A percentile compares a stretch with the other conserved stretches of the same genome.
Conservation (phyloP, 2,329 filamentous ascomycete genomes). For the Dichotomopilus funicola region DNA sequence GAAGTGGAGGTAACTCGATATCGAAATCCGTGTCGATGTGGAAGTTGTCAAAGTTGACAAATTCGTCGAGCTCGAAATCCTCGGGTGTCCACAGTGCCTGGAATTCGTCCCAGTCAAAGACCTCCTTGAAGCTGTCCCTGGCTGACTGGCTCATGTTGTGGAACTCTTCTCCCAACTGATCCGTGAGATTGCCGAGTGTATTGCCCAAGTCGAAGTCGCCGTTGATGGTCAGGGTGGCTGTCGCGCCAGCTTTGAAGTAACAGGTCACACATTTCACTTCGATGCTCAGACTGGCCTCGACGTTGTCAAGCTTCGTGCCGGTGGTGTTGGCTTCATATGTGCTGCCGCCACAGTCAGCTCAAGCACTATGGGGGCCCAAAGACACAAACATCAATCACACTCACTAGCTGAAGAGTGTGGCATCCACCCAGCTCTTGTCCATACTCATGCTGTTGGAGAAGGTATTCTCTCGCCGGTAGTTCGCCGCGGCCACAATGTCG, state of each 20-base stretch:
- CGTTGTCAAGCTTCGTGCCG: constrained; percentile 7
- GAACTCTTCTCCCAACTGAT: constrained; percentile 29
- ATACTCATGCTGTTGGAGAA: constrained; percentile 29
- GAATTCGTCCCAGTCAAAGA: neutral
- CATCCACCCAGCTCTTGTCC: constrained; percentile 36
- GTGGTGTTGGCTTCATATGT: neutral
- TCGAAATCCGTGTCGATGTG: constrained; percentile 37
- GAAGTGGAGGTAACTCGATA: constrained; percentile 37
- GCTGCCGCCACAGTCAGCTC: neutral
- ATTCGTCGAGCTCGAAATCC: constrained; percentile 23
- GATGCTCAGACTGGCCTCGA: constrained; percentile 25
- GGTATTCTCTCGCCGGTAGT: constrained; percentile 19
- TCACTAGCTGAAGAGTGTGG: constrained; percentile 29
- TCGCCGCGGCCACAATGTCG: constrained; percentile 18
- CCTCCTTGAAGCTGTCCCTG: neutral
- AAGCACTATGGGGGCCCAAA: neutral
- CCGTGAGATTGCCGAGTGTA: constrained; percentile 29
- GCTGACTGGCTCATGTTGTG: constrained; percentile 28
- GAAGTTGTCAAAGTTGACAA: constrained; percentile 24
- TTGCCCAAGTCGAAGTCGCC: constrained; percentile 36
- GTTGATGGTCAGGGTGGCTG: constrained; percentile 36
- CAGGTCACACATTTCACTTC: constrained; percentile 42
- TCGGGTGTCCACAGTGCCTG: constrained; percentile 27
- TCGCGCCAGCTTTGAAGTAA: constrained; percentile 43
- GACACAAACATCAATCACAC: neutral